A percentile compares a stretch with the other conserved stretches of the same genome.
These are phyloP conservation scores for Blastobotrys malaysiensis DNA, from an alignment of 1,139 yeast species.

Conservation along the genomic window DNA sequence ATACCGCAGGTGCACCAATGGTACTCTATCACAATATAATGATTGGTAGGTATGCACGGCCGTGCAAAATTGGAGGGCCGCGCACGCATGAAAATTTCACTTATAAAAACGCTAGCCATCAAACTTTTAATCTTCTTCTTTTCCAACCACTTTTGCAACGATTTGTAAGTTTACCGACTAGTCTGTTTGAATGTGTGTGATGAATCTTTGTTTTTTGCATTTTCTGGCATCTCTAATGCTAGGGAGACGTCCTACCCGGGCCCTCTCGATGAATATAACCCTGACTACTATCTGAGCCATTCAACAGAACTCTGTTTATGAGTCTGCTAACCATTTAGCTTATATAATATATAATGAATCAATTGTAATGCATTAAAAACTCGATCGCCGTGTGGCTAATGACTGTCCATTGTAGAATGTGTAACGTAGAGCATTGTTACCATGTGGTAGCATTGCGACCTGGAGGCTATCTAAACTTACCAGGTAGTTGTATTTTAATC, in stretches of 20 bases:
- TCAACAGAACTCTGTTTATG: too few species aligned
- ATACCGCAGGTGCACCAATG: too few species aligned
- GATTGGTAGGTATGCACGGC: not conserved
- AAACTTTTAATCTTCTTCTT: not conserved
- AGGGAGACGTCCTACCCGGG: slow-evolving; percentile 16
- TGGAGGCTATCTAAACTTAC: too few species aligned
- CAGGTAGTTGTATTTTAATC: not conserved
- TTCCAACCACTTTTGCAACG: not conserved
- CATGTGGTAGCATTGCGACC: too few species aligned
- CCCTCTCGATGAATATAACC: slow-evolving; percentile 28
- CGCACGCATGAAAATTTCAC: not conserved
- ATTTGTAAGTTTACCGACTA: not conserved
- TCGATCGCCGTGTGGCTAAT: too few species aligned
- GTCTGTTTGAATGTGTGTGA: not conserved
- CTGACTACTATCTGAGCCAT: slow-evolving; percentile 21
- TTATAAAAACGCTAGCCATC: not conserved
- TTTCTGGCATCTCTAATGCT: slow-evolving; percentile 34
- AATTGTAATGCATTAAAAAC: too few species aligned
- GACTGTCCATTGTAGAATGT: too few species aligned
- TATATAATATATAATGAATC: too few species aligned
- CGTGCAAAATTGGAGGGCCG: not conserved
- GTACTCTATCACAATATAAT: not conserved
- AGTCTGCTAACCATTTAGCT: too few species aligned
- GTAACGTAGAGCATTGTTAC: too few species aligned
- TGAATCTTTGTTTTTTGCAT: slow-evolving; percentile 14